Percentiles rank a stretch among this genome's conserved stretches.
These are phyloP conservation scores for Citrus sp. DNA, from an alignment of 345 rosid genomes.

Conservation along the genomic window DNA sequence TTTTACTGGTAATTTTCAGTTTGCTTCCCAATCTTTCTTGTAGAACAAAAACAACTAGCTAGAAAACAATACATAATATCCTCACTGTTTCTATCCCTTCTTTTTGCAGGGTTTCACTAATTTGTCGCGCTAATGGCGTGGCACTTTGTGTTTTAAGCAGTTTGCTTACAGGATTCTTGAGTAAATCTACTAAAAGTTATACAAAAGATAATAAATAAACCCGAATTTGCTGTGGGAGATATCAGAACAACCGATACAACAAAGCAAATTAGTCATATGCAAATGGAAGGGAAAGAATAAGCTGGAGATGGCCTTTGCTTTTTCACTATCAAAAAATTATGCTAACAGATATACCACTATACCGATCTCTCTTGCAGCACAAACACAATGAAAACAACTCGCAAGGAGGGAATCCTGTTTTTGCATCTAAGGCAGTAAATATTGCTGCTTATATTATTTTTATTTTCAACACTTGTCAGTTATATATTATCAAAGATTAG, in stretches of 20 bases:
- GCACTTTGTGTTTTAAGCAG: not conserved
- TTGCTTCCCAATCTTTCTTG: not conserved
- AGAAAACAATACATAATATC: not conserved
- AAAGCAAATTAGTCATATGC: not conserved
- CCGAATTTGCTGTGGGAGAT: not conserved
- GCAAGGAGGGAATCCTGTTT: not conserved
- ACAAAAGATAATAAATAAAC: not conserved
- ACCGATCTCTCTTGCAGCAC: not conserved
- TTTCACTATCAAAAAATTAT: not conserved
- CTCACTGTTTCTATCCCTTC: not conserved
- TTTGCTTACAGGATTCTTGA: not conserved
- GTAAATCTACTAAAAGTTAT: not conserved
- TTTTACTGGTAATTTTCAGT: conserved; percentile 33
- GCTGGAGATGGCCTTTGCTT: not conserved
- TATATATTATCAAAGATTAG: no score
- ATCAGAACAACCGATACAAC: not conserved
- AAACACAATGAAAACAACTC: not conserved
- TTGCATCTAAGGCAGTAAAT: not conserved
- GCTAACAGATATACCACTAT: not conserved
- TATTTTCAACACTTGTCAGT: no score
- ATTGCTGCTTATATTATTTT: no score
- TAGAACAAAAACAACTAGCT: not conserved
- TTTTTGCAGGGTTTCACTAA: conserved; percentile 20
- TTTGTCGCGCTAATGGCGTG: not conserved
- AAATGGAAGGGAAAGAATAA: not conserved